Percentiles rank a stretch among this genome's conserved stretches.
Conservation (phyloP, 306 rosid genomes). For the Inga leiocalycina region DNA sequence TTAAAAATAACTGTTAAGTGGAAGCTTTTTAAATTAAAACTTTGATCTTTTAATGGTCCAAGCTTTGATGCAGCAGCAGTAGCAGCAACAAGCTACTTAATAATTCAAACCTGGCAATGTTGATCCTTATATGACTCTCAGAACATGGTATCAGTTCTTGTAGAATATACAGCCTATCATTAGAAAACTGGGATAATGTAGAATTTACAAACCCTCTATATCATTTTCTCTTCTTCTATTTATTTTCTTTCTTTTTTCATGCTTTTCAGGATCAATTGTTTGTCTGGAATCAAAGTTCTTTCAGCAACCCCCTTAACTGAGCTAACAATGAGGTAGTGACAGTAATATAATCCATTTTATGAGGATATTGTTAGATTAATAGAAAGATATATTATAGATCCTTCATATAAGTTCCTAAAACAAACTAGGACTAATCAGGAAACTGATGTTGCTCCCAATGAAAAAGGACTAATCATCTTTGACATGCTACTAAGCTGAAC, state of each 20-base stretch:
- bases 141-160: background rate
- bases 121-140: background rate
- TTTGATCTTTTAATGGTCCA: background rate
- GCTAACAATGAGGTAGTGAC: background rate
- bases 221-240: background rate
- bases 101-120: background rate
- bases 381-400: background rate
- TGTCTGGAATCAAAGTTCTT: background rate
- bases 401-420: background rate
- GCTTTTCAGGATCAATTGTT: background rate
- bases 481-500: conserved; percentile 22
- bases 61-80: conserved; percentile 1
- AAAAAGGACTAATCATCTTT: background rate
- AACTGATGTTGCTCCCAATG: background rate
- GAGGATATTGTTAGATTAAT: background rate
- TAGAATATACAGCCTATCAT: background rate
- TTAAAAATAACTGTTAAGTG: background rate
- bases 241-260: background rate
- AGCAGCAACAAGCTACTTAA: background rate
- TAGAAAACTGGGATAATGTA: background rate
- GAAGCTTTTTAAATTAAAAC: background rate
- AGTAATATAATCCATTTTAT: background rate
- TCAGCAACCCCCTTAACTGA: background rate
- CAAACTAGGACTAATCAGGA: background rate
- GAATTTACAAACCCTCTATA: background rate